A percentile compares a stretch with the other conserved stretches of the same genome.
Conservation (phyloP, 192 early-diverging fungal species). For the Podila epicladia region DNA sequence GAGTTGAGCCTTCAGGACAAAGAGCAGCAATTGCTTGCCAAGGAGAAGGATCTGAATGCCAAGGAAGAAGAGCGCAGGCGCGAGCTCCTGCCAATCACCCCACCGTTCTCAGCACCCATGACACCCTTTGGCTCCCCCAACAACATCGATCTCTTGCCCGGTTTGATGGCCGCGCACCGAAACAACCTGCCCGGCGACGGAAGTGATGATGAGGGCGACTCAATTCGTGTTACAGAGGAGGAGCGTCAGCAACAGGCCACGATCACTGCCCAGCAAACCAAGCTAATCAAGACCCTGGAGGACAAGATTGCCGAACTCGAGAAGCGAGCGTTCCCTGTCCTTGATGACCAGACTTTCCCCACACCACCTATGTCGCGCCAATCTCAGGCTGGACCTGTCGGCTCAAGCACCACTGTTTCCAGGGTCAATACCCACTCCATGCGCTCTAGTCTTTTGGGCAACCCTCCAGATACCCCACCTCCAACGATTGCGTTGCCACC, state of each 20-base stretch:
- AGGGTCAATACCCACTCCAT: conserved; percentile 17
- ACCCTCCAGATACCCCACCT: conserved; percentile 40
- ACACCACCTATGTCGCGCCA: conserved; percentile 25
- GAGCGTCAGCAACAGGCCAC: conserved; percentile 30
- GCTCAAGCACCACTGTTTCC: background rate
- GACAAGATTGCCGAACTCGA: conserved; percentile 45
- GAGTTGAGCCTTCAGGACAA: conserved; percentile 29
- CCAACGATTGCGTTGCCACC: conserved; percentile 46
- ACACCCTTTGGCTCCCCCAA: conserved; percentile 42
- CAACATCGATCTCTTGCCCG: conserved; percentile 24
- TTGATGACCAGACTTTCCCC: conserved; percentile 23
- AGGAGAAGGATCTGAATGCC: conserved; percentile 32
- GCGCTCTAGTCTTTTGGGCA: conserved; percentile 40
- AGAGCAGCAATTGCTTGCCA: conserved; percentile 12
- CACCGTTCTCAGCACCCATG: conserved; percentile 28
- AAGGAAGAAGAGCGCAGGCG: conserved; percentile 10
- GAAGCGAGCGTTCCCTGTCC: conserved; percentile 13
- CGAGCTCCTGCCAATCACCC: conserved; percentile 14
- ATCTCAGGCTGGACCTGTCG: background rate
- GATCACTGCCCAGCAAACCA: conserved; percentile 26
- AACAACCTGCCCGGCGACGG: background rate
- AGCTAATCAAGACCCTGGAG: conserved; percentile 40
- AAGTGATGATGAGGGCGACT: conserved; percentile 2
- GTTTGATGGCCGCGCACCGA: conserved; percentile 25
- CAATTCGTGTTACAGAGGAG: background rate